Percentiles rank a stretch among this genome's conserved stretches.
Conservation (phyloP, 495 filamentous ascomycete species). For the Tuber umbilicatum region DNA sequence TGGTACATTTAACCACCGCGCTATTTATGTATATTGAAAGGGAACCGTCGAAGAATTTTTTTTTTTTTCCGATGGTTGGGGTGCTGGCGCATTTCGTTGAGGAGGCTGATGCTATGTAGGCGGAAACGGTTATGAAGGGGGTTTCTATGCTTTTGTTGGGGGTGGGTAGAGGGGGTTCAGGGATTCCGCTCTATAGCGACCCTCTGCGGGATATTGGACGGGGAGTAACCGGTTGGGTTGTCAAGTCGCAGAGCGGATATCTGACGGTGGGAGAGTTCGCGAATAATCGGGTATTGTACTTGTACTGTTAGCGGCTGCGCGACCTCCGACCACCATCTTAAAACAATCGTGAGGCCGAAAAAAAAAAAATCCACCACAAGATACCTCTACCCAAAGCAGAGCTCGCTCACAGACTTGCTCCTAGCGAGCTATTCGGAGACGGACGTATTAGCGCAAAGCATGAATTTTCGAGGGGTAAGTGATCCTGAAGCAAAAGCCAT, state of each 20-base stretch:
- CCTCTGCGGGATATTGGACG: not conserved
- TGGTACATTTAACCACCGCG: not conserved
- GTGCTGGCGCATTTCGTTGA: not conserved
- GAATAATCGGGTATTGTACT: not conserved
- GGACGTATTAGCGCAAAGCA: not conserved
- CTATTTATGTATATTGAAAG: not conserved
- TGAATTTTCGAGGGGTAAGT: not conserved
- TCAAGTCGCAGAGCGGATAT: not conserved
- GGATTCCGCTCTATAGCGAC: too few species aligned
- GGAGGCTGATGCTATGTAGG: not conserved
- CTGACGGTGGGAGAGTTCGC: not conserved
- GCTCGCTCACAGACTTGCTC: not conserved
- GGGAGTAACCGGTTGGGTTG: not conserved
- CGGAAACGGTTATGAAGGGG: not conserved
- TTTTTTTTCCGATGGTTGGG: not conserved
- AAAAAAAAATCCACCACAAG: not conserved
- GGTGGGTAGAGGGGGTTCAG: not conserved
- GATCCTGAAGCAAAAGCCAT: not conserved
- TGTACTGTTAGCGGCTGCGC: too few species aligned
- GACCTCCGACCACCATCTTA: not conserved
- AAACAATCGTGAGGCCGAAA: not conserved
- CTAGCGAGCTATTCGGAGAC: not conserved
- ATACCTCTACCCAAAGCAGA: not conserved
- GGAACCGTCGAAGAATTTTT: not conserved
- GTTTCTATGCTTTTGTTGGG: not conserved